Base-by-base conservation (phyloP, 2,329 filamentous ascomycete species). In the Talaromyces sp. region DNA sequence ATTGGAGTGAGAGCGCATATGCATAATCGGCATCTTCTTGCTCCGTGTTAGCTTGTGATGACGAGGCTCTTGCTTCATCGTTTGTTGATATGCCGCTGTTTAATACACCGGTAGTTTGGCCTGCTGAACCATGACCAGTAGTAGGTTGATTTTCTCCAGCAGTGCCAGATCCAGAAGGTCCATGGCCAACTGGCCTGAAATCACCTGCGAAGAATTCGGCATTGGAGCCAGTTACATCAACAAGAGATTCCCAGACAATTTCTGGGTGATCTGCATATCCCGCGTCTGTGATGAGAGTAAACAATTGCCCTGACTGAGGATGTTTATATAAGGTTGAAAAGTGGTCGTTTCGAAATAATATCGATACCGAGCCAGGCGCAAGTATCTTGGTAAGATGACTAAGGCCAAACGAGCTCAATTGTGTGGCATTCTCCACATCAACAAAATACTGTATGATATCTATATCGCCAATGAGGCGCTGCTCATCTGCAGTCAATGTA, bases 271-370 rank as follows among this genome's bases (percentile, higher is more conserved):
- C 84, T 11, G 89, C 87, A 69, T 96, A 99, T 0, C 94, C 94
- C 27, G 91, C 89, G 71, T 99, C 94, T 0, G 94, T 97, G 14
- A 99, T 92, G 3, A 99, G 79, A 0, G 90, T 91, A 64, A 93
- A 84, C 1, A 97, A 81, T 65, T 90, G 83, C 46, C 85, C 81
- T 0, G 88, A 91, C 51, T 87, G 79, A 0, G 93, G 91, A 67
- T 97, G 91, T 62, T 92, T 91, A 75, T 96, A 96, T 0, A 99
- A 75, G 0, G 93, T 97, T 48, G 91, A 92, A 70, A 99, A 99
- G 72, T 99, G 94, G 70, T 99, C 93, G 68, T 99, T 99, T 27
- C 94, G 86, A 78, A 99, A 99, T 1, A 99, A 77, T 55, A 99
- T 97, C 0, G 91, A 91, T 63, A 97, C 85, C 1, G 89, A 86